phyloP scores from a whole-genome alignment of 139 green algal species.

The Chlamydomonas asymmetrica region DNA sequence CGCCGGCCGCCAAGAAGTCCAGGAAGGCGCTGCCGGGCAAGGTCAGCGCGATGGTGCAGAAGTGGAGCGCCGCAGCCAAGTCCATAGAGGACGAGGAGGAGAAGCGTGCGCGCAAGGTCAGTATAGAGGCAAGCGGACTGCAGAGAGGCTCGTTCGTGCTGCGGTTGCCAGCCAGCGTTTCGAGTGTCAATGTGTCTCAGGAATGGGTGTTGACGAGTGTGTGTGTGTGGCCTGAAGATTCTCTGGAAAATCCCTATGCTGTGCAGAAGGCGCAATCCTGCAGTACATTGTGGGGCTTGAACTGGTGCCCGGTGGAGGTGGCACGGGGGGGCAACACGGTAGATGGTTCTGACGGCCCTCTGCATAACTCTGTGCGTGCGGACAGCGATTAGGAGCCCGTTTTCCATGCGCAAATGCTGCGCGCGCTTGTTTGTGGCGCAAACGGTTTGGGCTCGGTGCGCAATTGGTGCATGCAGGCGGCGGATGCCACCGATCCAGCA shows the following conservation, averaged over 20 bases:
- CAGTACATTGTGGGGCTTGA: not conserved
- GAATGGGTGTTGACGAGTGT: not conserved
- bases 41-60: constrained; percentile 58
- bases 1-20: constrained; percentile 4
- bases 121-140: not conserved
- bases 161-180: not conserved
- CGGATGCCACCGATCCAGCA: constrained; percentile 41
- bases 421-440: not conserved
- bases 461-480: not conserved
- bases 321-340: no score
- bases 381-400: not conserved
- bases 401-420: not conserved
- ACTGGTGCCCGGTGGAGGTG: no score
- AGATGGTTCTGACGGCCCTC: not conserved
- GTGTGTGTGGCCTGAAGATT: not conserved
- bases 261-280: not conserved
- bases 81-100: constrained; percentile 51
- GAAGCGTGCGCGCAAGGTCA: constrained; percentile 23
- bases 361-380: not conserved
- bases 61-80: constrained; percentile 60
- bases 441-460: not conserved
- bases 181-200: not conserved
- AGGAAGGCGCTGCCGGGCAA: constrained; percentile 36
- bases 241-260: not conserved
- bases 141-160: not conserved